Conservation (phyloP, 2,329 filamentous ascomycete genomes). For the Parastagonospora nodorum region DNA sequence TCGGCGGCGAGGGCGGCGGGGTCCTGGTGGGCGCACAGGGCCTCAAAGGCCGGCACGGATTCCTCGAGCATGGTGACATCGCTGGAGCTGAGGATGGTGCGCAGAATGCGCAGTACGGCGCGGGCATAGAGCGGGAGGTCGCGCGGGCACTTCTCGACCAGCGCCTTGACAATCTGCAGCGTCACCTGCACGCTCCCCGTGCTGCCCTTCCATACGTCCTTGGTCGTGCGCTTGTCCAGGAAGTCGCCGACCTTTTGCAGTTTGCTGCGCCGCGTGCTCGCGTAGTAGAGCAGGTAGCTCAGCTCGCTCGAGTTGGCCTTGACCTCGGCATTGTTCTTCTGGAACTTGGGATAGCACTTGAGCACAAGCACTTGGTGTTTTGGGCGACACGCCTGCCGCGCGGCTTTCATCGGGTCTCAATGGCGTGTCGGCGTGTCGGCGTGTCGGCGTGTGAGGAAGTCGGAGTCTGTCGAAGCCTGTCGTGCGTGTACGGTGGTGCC, state of each 20-base stretch:
- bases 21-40: conserved; percentile 88
- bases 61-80: conserved; percentile 94
- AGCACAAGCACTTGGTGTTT: conserved; percentile 97
- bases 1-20: conserved; percentile 83
- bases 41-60: conserved; percentile 82
- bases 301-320: conserved; percentile 97
- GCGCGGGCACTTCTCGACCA: conserved; percentile 91
- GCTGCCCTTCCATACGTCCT: conserved; percentile 86
- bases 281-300: conserved; percentile 96
- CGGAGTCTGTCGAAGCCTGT: not conserved
- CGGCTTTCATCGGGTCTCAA: conserved; percentile 55
- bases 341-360: conserved; percentile 93
- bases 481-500: not conserved
- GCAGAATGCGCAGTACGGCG: conserved; percentile 82
- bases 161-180: conserved; percentile 84
- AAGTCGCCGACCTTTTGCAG: conserved; percentile 95
- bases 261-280: conserved; percentile 90
- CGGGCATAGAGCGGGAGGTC: conserved; percentile 88
- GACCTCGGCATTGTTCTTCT: conserved; percentile 84
- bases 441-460: not conserved
- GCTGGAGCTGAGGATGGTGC: conserved; percentile 79
- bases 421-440: not conserved
- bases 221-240: conserved; percentile 89
- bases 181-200: conserved; percentile 95
- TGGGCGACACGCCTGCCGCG: conserved; percentile 71